phyloP scores from a whole-genome alignment of 805 yeast species.

The Yamadazyma laniorum region DNA sequence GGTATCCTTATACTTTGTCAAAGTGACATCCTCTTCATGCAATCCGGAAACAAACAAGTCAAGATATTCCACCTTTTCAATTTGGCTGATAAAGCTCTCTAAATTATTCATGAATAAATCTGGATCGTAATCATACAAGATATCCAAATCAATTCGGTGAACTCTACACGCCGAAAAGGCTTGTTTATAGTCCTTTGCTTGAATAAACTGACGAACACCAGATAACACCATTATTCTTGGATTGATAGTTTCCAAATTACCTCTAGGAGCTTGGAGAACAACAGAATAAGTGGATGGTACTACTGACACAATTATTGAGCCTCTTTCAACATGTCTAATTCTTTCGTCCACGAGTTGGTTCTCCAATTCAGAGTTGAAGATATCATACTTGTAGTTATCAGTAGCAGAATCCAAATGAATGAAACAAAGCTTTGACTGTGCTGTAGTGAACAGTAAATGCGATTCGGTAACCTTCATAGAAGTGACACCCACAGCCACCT shows the following conservation, averaged over 20 bases:
- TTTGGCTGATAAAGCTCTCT: constrained; percentile 65
- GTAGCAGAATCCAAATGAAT: constrained; percentile 56
- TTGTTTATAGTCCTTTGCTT: constrained; percentile 52
- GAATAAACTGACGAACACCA: constrained; percentile 72
- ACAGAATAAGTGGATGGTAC: constrained; percentile 83
- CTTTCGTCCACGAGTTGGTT: constrained; percentile 63
- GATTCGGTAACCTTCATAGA: constrained; percentile 72
- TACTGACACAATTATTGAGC: constrained; percentile 76
- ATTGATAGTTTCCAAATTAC: constrained; percentile 88
- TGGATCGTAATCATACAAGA: constrained; percentile 85
- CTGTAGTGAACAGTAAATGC: constrained; percentile 80
- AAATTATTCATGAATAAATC: constrained; percentile 60
- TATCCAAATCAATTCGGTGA: constrained; percentile 88
- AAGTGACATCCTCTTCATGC: constrained; percentile 79
- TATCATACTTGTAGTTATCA: constrained; percentile 31
- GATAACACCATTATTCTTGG: constrained; percentile 91
- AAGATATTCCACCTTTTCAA: constrained; percentile 69
- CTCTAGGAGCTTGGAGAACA: constrained; percentile 90
- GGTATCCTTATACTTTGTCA: constrained; percentile 82
- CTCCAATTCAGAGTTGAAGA: constrained; percentile 28
- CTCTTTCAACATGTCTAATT: constrained; percentile 84
- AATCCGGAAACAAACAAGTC: constrained; percentile 86
- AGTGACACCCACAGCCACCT: constrained; percentile 72
- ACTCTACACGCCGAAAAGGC: constrained; percentile 86
- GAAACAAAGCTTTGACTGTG: constrained; percentile 79